phyloP scores from a whole-genome alignment of 805 yeast genomes.

The Saccharomyces mikatae region DNA sequence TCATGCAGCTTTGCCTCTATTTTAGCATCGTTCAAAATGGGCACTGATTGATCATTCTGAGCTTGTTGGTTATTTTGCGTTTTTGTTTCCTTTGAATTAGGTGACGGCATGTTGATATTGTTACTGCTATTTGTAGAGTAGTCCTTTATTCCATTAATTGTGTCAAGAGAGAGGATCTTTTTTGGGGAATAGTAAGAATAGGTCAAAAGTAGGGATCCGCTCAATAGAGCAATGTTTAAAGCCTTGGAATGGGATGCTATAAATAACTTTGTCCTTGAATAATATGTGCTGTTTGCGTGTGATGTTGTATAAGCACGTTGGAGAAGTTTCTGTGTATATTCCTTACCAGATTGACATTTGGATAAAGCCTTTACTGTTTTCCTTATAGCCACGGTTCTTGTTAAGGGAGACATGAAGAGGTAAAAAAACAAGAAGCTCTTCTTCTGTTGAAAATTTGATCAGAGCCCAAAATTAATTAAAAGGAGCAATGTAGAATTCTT shows the following conservation, averaged over 20 bases:
- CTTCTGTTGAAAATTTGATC: not conserved
- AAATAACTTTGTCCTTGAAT: not conserved
- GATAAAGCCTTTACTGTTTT: constrained; percentile 12
- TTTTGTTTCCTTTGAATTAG: not conserved
- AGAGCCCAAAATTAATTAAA: not conserved
- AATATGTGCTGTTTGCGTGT: not conserved
- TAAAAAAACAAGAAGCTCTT: not conserved
- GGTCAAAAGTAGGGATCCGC: constrained; percentile 13
- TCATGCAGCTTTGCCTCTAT: constrained; percentile 62
- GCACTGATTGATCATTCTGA: constrained; percentile 26
- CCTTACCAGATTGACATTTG: constrained; percentile 9
- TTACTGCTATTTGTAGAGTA: constrained; percentile 8
- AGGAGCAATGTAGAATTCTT: not conserved
- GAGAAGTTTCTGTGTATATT: not conserved
- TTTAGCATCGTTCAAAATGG: constrained; percentile 56
- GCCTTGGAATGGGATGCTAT: constrained; percentile 6
- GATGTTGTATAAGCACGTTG: not conserved
- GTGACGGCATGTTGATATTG: not conserved
- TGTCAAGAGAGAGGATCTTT: constrained; percentile 19
- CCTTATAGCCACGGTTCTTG: constrained; percentile 9
- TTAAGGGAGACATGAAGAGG: constrained; percentile 7
- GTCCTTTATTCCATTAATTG: constrained; percentile 22
- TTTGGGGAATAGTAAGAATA: constrained; percentile 13
- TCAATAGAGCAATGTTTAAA: constrained; percentile 8
- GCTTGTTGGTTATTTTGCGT: not conserved